phyloP scores from a whole-genome alignment of 768 basidiomycete genomes.

The Boletus vermiculosoides region DNA sequence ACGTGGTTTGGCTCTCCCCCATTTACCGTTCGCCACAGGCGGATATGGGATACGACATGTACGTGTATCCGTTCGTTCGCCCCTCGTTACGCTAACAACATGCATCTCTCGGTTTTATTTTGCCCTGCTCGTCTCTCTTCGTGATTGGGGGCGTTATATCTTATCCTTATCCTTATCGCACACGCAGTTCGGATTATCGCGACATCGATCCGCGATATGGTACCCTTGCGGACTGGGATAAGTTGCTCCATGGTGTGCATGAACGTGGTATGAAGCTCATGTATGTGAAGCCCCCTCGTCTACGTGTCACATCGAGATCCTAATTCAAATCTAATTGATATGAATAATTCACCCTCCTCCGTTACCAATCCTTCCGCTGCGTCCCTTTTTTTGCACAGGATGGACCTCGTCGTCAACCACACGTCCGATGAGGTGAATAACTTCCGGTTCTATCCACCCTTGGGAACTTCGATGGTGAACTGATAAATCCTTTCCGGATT shows the following conservation, averaged over 20 bases:
- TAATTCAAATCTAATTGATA: neutral
- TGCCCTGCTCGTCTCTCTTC: neutral
- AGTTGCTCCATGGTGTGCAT: conserved; percentile 51
- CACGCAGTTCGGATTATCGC: conserved; percentile 58
- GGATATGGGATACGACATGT: conserved; percentile 79
- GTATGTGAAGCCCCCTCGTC: conserved; percentile 34
- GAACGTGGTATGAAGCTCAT: conserved; percentile 69
- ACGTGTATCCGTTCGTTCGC: conserved; percentile 9
- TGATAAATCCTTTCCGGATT: neutral
- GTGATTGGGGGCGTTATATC: neutral
- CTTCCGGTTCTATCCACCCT: neutral
- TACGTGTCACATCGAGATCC: conserved; percentile 17
- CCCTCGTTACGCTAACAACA: neutral
- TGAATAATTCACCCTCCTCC: neutral
- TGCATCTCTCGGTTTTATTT: neutral
- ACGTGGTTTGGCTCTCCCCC: conserved; percentile 59
- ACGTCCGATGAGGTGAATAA: conserved; percentile 56
- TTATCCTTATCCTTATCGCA: conserved; percentile 15
- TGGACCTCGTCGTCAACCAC: conserved; percentile 79
- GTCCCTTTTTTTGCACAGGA: conserved; percentile 39
- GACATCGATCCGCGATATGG: conserved; percentile 66
- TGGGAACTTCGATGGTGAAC: neutral
- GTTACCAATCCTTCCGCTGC: neutral
- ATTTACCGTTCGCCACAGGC: conserved; percentile 67
- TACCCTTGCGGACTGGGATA: conserved; percentile 59